These are phyloP conservation scores for Gymnopus androsaceus DNA, from an alignment of 1,284 basidiomycete species.

Conservation along the genomic window DNA sequence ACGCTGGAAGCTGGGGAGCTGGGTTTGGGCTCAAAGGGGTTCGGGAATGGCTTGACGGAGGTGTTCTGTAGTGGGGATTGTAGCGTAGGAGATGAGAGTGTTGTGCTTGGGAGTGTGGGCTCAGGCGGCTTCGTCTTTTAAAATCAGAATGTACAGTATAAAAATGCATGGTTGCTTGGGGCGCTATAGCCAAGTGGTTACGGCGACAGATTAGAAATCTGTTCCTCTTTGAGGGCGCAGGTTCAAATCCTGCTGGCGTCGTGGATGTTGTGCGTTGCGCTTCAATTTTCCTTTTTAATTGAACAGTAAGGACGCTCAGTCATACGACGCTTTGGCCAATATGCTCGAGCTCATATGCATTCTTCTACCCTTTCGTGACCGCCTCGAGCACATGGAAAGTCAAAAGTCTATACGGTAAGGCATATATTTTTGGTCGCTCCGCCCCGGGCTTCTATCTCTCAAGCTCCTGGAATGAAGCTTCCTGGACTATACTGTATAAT, in stretches of 20 bases:
- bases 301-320: too few relatives aligned
- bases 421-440: too few relatives aligned
- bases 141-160: not conserved
- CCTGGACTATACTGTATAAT: too few relatives aligned
- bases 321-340: too few relatives aligned
- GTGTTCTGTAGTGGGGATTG: constrained; percentile 23
- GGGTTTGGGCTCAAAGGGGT: constrained; percentile 6
- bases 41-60: constrained; percentile 15
- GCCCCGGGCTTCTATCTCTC: too few relatives aligned
- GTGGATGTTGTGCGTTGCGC: too few relatives aligned
- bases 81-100: constrained; percentile 6
- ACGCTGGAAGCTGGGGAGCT: constrained; percentile 27
- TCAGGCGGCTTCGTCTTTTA: constrained; percentile 21
- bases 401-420: too few relatives aligned
- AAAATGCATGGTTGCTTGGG: not conserved
- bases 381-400: too few relatives aligned
- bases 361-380: too few relatives aligned
- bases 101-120: constrained; percentile 17
- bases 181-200: constrained; percentile 55
- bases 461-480: too few relatives aligned
- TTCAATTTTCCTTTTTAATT: too few relatives aligned
- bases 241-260: constrained; percentile 17
- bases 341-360: too few relatives aligned
- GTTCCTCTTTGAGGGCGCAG: constrained; percentile 18
- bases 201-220: constrained; percentile 43